phyloP scores from a whole-genome alignment of 768 basidiomycete genomes.

The Dentipellis sp. region DNA sequence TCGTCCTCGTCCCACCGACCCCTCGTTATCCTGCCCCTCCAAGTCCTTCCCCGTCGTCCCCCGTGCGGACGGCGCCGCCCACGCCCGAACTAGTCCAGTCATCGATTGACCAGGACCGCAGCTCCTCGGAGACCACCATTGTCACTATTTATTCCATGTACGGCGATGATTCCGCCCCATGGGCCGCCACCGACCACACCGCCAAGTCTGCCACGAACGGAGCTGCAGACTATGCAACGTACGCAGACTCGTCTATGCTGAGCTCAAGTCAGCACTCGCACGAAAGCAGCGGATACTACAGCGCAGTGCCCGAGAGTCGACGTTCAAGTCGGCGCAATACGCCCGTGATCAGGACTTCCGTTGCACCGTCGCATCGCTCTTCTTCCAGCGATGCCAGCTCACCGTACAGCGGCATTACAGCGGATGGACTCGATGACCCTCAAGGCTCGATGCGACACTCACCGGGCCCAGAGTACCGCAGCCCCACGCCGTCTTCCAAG shows the following conservation, averaged over 20 bases:
- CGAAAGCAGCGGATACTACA: constrained; percentile 10
- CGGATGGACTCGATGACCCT: background rate
- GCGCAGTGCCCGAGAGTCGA: constrained; percentile 5
- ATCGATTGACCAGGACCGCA: constrained; percentile 33
- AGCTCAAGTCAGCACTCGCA: constrained; percentile 1
- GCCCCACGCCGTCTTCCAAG: background rate
- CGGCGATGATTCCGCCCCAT: constrained; percentile 36
- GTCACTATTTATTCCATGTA: constrained; percentile 82
- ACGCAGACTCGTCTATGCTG: background rate
- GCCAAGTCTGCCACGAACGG: constrained; percentile 24
- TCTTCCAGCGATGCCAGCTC: constrained; percentile 7
- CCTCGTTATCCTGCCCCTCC: constrained; percentile 3
- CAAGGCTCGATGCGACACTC: background rate
- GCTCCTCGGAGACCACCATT: constrained; percentile 66
- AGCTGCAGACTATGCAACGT: constrained; percentile 7
- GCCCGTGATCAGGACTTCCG: constrained; percentile 25
- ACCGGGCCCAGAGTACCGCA: background rate
- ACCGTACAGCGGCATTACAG: constrained; percentile 4
- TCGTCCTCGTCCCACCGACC: constrained; percentile 9
- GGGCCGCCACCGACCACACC: constrained; percentile 13
- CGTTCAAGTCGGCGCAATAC: constrained; percentile 19
- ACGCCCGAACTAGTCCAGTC: constrained; percentile 28
- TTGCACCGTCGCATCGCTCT: constrained; percentile 17
- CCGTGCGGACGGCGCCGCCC: constrained; percentile 12
- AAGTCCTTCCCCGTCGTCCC: constrained; percentile 3